These are phyloP conservation scores for Hypoxylon sp. DNA, from an alignment of 2,329 filamentous ascomycete species.

Conservation along the genomic window DNA sequence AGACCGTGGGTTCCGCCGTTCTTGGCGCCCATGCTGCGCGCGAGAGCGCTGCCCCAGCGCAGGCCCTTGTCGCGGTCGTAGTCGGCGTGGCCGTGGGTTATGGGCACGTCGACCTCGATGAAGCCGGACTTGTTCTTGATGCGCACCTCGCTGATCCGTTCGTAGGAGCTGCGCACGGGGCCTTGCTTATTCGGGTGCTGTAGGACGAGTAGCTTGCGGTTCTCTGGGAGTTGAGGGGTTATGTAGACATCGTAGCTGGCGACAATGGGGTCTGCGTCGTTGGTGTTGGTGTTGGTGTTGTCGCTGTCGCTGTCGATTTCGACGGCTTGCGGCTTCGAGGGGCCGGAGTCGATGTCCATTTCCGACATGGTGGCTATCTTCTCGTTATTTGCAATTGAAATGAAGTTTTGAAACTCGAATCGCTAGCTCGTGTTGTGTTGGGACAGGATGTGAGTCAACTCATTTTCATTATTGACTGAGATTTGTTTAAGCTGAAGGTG, in stretches of 20 bases:
- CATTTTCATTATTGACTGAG: conserved; percentile 7
- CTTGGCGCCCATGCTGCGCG: conserved; percentile 70
- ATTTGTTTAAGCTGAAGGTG: conserved; percentile 9
- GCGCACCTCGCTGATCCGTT: conserved; percentile 80
- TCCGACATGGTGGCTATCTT: conserved; percentile 13
- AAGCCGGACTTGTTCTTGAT: conserved; percentile 87
- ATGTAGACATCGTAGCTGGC: conserved; percentile 88
- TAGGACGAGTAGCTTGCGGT: conserved; percentile 81
- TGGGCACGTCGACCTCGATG: conserved; percentile 91
- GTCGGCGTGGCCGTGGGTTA: conserved; percentile 75
- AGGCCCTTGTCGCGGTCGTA: conserved; percentile 90
- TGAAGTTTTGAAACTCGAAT: not conserved
- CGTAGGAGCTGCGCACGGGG: conserved; percentile 66
- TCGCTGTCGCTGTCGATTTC: conserved; percentile 13
- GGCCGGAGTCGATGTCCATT: conserved; percentile 39
- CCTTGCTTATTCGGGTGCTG: conserved; percentile 87
- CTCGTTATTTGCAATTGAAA: not conserved
- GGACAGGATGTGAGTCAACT: conserved; percentile 13
- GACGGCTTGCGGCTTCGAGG: conserved; percentile 18
- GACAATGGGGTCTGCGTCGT: conserved; percentile 76
- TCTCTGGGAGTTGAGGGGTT: conserved; percentile 76
- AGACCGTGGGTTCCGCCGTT: conserved; percentile 78
- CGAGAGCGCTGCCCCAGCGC: conserved; percentile 84
- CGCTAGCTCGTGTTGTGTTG: not conserved
- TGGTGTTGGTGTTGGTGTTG: not conserved